phyloP scores from a whole-genome alignment of 345 rosid species.

The Citrus cavaleriei region DNA sequence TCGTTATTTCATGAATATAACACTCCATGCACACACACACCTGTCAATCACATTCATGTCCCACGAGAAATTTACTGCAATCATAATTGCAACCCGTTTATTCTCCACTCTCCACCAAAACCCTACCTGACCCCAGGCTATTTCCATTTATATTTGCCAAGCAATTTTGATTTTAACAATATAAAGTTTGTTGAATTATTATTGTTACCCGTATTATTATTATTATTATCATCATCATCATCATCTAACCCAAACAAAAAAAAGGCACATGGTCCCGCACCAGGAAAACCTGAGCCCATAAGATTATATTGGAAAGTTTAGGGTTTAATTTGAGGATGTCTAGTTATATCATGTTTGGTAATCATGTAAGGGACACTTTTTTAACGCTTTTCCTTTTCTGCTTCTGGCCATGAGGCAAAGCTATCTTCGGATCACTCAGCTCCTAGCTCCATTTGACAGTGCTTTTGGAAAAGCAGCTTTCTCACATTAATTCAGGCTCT shows the following conservation, averaged over 20 bases:
- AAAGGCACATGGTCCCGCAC: too few relatives aligned
- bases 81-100: not conserved
- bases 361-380: not conserved
- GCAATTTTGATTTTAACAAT: too few relatives aligned
- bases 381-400: not conserved
- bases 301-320: not conserved
- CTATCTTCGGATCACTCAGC: not conserved
- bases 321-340: not conserved
- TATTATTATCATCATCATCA: too few relatives aligned
- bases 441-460: not conserved
- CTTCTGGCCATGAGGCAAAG: not conserved
- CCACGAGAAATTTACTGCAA: too few relatives aligned
- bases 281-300: too few relatives aligned
- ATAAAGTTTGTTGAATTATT: too few relatives aligned
- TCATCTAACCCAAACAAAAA: too few relatives aligned
- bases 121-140: too few relatives aligned
- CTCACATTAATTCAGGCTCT: not conserved
- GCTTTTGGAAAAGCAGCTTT: constrained; percentile 7
- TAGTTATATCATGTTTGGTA: not conserved
- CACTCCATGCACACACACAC: not conserved
- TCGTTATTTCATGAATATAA: not conserved
- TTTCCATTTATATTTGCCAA: too few relatives aligned
- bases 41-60: too few relatives aligned
- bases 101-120: not conserved
- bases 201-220: too few relatives aligned